Evolutionary conservation across 257 asterid genomes (phyloP).

Genomic region (Solanum sparsipilum): DNA sequence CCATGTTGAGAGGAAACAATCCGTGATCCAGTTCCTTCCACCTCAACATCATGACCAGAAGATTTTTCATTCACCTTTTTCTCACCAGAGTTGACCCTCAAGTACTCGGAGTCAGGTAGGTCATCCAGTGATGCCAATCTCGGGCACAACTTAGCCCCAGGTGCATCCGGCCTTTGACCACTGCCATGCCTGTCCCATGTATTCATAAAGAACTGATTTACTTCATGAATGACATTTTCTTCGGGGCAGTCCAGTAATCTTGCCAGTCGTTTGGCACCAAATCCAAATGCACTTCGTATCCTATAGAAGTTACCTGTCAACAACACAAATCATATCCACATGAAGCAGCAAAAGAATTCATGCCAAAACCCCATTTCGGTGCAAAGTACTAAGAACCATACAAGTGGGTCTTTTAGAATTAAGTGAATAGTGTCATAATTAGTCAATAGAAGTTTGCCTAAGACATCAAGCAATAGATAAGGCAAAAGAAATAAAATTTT

Average conservation of each 20-base stretch:
- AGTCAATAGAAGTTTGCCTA: neutral
- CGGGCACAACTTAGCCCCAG: constrained; percentile 27
- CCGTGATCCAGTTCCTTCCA: constrained; percentile 16
- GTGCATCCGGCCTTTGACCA: constrained; percentile 88
- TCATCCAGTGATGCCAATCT: constrained; percentile 37
- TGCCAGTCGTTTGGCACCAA: constrained; percentile 81
- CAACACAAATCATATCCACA: constrained; percentile 2
- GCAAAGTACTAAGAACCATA: neutral
- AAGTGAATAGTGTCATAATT: neutral
- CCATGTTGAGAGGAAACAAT: constrained; percentile 28
- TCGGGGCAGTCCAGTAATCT: constrained; percentile 67
- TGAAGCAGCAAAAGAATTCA: neutral
- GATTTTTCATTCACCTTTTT: constrained; percentile 26
- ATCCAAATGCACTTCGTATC: constrained; percentile 87
- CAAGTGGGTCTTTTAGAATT: neutral
- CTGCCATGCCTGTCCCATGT: constrained; percentile 91
- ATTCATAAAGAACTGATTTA: constrained; percentile 79
- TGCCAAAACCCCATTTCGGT: neutral
- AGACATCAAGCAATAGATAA: neutral
- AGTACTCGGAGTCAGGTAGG: constrained; percentile 27
- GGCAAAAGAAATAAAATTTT: neutral
- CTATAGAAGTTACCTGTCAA: constrained; percentile 74
- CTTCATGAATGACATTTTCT: constrained; percentile 45
- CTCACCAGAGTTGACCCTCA: constrained; percentile 16
- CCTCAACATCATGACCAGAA: neutral